phyloP scores from a whole-genome alignment of 306 rosid genomes.

The Quercus glauca region DNA sequence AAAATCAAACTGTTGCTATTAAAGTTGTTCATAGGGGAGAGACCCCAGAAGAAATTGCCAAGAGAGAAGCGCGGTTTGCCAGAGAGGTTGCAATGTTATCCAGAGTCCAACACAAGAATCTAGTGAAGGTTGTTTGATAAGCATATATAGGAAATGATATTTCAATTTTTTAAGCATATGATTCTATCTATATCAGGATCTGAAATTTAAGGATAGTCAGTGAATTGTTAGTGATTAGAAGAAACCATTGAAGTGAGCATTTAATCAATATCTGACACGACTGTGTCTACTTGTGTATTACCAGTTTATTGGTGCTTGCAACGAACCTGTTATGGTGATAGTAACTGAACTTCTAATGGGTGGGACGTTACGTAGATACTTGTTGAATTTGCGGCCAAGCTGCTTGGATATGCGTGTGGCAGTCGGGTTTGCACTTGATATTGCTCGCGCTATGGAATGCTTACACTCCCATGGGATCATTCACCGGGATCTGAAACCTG shows the following conservation, averaged over 20 bases:
- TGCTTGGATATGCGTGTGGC: slow-evolving; percentile 67
- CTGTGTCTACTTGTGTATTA: slow-evolving; percentile 24
- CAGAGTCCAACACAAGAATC: slow-evolving; percentile 87
- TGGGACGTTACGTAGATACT: slow-evolving; percentile 82
- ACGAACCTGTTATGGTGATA: slow-evolving; percentile 92
- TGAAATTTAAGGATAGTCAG: slow-evolving; percentile 1
- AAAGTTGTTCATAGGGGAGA: slow-evolving; percentile 47
- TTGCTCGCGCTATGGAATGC: slow-evolving; percentile 87
- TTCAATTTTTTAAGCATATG: slow-evolving; percentile 8
- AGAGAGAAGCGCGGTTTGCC: slow-evolving; percentile 69
- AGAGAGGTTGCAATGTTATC: slow-evolving; percentile 90
- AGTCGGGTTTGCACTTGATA: slow-evolving; percentile 80
- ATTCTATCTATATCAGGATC: slow-evolving; percentile 6
- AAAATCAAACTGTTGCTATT: slow-evolving; percentile 54
- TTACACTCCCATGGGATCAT: slow-evolving; percentile 93
- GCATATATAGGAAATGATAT: not conserved
- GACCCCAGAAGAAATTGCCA: slow-evolving; percentile 46
- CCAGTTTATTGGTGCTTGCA: slow-evolving; percentile 97
- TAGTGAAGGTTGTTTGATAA: slow-evolving; percentile 64
- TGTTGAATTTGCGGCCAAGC: slow-evolving; percentile 69
- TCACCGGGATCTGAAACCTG: slow-evolving; percentile 96
- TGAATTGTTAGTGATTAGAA: not conserved
- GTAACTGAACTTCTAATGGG: slow-evolving; percentile 91
- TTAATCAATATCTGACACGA: slow-evolving; percentile 26
- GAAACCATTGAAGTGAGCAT: not conserved